Conservation (phyloP, 768 basidiomycete species). For the Termitomyces sp. region DNA sequence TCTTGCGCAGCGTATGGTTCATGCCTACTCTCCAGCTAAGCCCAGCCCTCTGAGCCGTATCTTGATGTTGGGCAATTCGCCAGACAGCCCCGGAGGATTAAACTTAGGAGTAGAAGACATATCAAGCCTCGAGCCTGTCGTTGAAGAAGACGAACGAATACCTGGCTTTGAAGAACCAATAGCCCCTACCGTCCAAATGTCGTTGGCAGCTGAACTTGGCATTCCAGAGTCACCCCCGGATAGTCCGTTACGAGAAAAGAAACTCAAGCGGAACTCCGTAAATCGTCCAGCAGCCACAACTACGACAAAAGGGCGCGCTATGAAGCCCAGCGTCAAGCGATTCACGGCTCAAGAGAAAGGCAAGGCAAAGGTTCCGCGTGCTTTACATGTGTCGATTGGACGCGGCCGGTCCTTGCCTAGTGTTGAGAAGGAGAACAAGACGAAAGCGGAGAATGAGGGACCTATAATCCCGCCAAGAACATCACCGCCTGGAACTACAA, state of each 20-base stretch:
- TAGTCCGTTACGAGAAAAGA: slow-evolving; percentile 51
- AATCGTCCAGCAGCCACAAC: slow-evolving; percentile 5
- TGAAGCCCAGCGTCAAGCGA: slow-evolving; percentile 24
- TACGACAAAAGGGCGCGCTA: slow-evolving; percentile 19
- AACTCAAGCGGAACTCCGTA: slow-evolving; percentile 26
- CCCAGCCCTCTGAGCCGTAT: slow-evolving; percentile 81
- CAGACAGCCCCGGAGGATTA: slow-evolving; percentile 27
- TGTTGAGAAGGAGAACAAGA: slow-evolving; percentile 25
- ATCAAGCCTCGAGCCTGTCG: slow-evolving; percentile 22
- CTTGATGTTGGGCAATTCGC: slow-evolving; percentile 63
- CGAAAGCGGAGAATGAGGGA: neutral
- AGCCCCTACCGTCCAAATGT: slow-evolving; percentile 20
- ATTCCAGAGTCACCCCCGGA: slow-evolving; percentile 37
- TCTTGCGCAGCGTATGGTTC: slow-evolving; percentile 59
- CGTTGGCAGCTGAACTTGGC: slow-evolving; percentile 41
- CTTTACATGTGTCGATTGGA: slow-evolving; percentile 24
- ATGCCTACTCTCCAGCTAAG: slow-evolving; percentile 77
- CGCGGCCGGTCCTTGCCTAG: slow-evolving; percentile 13
- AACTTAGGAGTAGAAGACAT: slow-evolving; percentile 13
- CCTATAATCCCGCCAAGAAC: slow-evolving; percentile 13
- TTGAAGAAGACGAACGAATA: slow-evolving; percentile 28
- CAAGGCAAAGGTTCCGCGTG: slow-evolving; percentile 24
- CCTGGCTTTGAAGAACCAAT: slow-evolving; percentile 18
- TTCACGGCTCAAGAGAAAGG: slow-evolving; percentile 33
- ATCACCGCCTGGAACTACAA: slow-evolving; percentile 13